A percentile compares a stretch with the other conserved stretches of the same genome.
phyloP scores from a whole-genome alignment of 164 flowering plant species.

The Chimonanthus salicifolius region DNA sequence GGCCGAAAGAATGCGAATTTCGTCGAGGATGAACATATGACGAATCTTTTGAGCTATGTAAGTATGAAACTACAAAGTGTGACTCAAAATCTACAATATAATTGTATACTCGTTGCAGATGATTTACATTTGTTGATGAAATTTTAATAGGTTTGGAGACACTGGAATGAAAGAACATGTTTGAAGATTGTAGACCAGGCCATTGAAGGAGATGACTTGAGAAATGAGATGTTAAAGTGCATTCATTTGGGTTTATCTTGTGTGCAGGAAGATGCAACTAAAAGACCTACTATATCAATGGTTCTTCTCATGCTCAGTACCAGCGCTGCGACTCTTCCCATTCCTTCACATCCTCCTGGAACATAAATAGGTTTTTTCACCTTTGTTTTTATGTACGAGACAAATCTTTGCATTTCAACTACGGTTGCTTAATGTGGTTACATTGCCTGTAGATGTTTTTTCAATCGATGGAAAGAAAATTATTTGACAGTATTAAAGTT shows the following conservation, averaged over 20 bases:
- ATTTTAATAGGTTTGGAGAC: constrained; percentile 17
- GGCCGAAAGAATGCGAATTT: constrained; percentile 17
- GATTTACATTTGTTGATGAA: background rate
- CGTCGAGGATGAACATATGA: background rate
- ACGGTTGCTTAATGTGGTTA: too few species aligned
- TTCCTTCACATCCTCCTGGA: background rate
- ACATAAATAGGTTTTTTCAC: too few species aligned
- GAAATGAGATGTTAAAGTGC: constrained; percentile 13
- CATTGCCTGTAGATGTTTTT: too few species aligned
- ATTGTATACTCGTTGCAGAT: background rate
- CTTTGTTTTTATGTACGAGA: too few species aligned
- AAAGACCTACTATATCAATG: constrained; percentile 4
- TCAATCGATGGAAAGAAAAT: too few species aligned
- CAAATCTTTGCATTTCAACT: too few species aligned
- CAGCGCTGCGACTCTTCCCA: background rate
- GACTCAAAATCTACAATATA: background rate
- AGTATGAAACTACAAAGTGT: background rate
- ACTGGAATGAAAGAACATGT: constrained; percentile 9
- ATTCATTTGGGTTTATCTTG: constrained; percentile 2
- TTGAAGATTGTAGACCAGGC: constrained; percentile 15
- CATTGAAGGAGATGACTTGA: background rate
- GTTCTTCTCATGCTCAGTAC: constrained; percentile 7
- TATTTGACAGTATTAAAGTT: too few species aligned
- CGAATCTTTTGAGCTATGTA: constrained; percentile 3
- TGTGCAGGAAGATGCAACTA: constrained; percentile 4